A percentile compares a stretch with the other conserved stretches of the same genome.
Evolutionary conservation across 2,329 filamentous ascomycete species (phyloP).

Genomic region (Paraphaeosphaeria sporulosa): DNA sequence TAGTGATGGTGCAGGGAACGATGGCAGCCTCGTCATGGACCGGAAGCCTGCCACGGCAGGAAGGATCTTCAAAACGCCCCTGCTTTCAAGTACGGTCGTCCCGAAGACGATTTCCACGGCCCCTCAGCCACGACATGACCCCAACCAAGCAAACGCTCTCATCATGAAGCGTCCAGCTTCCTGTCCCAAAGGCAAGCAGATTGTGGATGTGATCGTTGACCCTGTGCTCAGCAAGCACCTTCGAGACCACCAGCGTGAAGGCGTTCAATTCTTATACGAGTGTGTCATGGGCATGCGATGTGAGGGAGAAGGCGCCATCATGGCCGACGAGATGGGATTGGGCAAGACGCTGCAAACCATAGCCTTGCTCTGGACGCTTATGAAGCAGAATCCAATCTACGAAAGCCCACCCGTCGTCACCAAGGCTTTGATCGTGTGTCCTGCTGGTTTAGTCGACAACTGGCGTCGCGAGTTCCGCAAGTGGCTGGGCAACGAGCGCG

Average conservation of each 20-base stretch:
- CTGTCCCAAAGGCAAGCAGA: slow-evolving; percentile 66
- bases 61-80: slow-evolving; percentile 68
- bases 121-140: slow-evolving; percentile 71
- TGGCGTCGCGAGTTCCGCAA: slow-evolving; percentile 78
- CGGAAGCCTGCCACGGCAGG: slow-evolving; percentile 50
- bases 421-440: slow-evolving; percentile 76
- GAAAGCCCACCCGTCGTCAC: slow-evolving; percentile 67
- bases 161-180: slow-evolving; percentile 70
- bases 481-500: slow-evolving; percentile 74
- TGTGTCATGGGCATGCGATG: slow-evolving; percentile 77
- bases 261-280: slow-evolving; percentile 76
- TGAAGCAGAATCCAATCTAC: slow-evolving; percentile 74
- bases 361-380: slow-evolving; percentile 72
- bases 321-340: slow-evolving; percentile 79
- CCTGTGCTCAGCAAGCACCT: slow-evolving; percentile 69
- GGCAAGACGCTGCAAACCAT: slow-evolving; percentile 79
- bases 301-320: slow-evolving; percentile 72
- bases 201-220: slow-evolving; percentile 77
- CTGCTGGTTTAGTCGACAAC: slow-evolving; percentile 75
- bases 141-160: slow-evolving; percentile 64
- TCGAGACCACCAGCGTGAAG: slow-evolving; percentile 72
- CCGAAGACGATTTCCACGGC: slow-evolving; percentile 55
- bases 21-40: slow-evolving; percentile 46
- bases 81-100: slow-evolving; percentile 62
- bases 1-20: slow-evolving; percentile 13